Evolutionary conservation across 1,284 basidiomycete genomes (phyloP), one percentile per base, ranked within the genome.

Genomic region (Sphaerobolus stellatus): DNA sequence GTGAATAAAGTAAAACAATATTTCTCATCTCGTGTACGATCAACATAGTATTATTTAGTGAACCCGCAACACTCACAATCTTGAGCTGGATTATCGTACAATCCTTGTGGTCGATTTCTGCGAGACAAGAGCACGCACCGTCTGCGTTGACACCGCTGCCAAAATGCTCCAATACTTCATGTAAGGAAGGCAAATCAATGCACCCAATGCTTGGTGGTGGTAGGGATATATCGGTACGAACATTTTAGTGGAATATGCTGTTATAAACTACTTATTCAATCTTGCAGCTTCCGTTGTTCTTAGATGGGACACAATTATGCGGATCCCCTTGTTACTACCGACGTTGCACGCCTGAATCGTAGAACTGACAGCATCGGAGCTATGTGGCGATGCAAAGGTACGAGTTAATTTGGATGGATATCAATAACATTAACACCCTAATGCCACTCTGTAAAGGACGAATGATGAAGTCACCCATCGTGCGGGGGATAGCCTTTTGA

Each of bases 51-150:
- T 18, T n/a, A 28, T 14, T 4, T 20, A 59, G 58, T 59, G 58
- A 56, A 56, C 56, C 29, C 52, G 56, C 18, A 47, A 57, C n/a
- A 52, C 51, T 48, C 47, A 57, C 36, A 48, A 48, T 30, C 48
- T 59, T 34, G 56, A 57, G 29, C 50, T 57, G 14, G 50, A 57
- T 28, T 51, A 59, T 38, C 56, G 58, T 1, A 36, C 44, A 13
- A 59, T 52, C 38, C 54, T 59, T 25, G 48, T 52, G 7, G 34
- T 52, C 5, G 58, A 57, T 33, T 59, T 54, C 28, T 44, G 56
- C 31, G 49, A 57, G 2, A 50, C 56, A 13, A 52, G 56, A 2
- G 52, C 50, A 29, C 11, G 49, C 11, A 24, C 25, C 14, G 40
- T 45, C 8, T 59, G 58, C 31, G 48, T 59, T n/a, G 38, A 45